These are phyloP conservation scores for Kwoniella dejecticola DNA, from an alignment of 768 basidiomycete species.

Conservation along the genomic window DNA sequence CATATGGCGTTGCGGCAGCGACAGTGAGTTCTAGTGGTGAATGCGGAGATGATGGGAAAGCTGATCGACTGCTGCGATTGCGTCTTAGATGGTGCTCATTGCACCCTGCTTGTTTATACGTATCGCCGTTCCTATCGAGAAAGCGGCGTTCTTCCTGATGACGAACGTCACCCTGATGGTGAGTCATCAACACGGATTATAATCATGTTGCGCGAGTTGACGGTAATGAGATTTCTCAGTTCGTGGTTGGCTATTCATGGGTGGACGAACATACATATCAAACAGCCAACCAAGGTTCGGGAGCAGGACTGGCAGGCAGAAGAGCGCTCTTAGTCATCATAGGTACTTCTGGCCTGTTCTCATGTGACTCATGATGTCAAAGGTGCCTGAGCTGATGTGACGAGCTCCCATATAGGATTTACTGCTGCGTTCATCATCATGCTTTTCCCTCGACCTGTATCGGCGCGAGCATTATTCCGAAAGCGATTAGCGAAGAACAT, in stretches of 20 bases:
- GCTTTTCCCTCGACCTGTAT: constrained; percentile 61
- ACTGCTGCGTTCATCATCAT: constrained; percentile 63
- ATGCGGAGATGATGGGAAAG: not conserved
- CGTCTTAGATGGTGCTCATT: constrained; percentile 57
- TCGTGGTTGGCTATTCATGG: constrained; percentile 65
- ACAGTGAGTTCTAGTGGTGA: constrained; percentile 45
- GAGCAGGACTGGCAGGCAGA: constrained; percentile 62
- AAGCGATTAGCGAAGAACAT: constrained; percentile 59
- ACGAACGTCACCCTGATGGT: constrained; percentile 56
- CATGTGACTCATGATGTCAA: not conserved
- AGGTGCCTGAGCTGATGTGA: not conserved
- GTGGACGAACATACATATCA: constrained; percentile 61
- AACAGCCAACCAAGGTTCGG: constrained; percentile 61
- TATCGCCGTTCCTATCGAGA: constrained; percentile 57
- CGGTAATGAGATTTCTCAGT: constrained; percentile 34
- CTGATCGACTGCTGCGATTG: not conserved
- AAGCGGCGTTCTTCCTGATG: constrained; percentile 50
- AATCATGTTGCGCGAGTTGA: not conserved
- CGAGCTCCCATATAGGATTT: constrained; percentile 54
- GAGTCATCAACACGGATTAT: constrained; percentile 25
- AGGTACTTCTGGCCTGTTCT: constrained; percentile 55
- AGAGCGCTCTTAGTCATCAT: constrained; percentile 62
- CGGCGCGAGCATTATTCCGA: constrained; percentile 61
- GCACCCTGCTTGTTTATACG: constrained; percentile 62
- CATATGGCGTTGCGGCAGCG: constrained; percentile 62